Evolutionary conservation across 2,329 filamentous ascomycete genomes (phyloP).

Genomic region (Neonectria sp.): DNA sequence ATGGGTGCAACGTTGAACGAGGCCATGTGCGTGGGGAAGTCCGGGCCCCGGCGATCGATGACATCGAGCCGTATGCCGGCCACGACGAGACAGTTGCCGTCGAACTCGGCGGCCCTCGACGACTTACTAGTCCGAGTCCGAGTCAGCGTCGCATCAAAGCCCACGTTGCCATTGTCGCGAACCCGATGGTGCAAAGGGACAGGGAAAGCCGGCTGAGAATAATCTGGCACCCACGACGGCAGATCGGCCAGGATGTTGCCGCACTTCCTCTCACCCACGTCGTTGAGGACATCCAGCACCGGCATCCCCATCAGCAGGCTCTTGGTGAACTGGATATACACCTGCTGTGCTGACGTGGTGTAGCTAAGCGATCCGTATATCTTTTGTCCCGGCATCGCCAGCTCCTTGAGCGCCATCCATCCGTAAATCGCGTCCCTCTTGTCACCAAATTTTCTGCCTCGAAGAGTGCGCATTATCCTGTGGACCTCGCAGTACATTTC

Average conservation of each 20-base stretch:
- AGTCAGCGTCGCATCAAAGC: conserved; percentile 15
- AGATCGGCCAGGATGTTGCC: conserved; percentile 8
- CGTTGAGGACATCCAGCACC: conserved; percentile 18
- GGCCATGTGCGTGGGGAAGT: conserved; percentile 10
- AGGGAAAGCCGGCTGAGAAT: conserved; percentile 10
- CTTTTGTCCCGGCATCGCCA: conserved; percentile 8
- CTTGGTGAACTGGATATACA: conserved; percentile 11
- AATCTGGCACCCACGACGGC: conserved; percentile 25
- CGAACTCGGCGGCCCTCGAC: neutral
- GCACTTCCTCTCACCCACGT: conserved; percentile 21
- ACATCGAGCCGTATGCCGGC: conserved; percentile 16
- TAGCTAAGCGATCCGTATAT: conserved; percentile 5
- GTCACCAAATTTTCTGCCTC: neutral
- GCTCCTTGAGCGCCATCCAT: neutral
- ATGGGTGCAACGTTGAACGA: neutral
- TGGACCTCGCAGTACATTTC: conserved; percentile 1
- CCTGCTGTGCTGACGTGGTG: conserved; percentile 1
- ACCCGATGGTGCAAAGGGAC: conserved; percentile 10
- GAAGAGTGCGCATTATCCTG: conserved; percentile 4
- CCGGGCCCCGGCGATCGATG: conserved; percentile 2
- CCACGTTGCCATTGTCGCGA: neutral
- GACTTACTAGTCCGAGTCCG: neutral
- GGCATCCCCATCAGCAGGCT: neutral
- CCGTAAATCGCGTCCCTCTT: conserved; percentile 13
- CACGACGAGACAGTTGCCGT: conserved; percentile 13